These are phyloP conservation scores for Cystobasidiaceae sp. DNA, from an alignment of 1,284 basidiomycete genomes.

Conservation along the genomic window DNA sequence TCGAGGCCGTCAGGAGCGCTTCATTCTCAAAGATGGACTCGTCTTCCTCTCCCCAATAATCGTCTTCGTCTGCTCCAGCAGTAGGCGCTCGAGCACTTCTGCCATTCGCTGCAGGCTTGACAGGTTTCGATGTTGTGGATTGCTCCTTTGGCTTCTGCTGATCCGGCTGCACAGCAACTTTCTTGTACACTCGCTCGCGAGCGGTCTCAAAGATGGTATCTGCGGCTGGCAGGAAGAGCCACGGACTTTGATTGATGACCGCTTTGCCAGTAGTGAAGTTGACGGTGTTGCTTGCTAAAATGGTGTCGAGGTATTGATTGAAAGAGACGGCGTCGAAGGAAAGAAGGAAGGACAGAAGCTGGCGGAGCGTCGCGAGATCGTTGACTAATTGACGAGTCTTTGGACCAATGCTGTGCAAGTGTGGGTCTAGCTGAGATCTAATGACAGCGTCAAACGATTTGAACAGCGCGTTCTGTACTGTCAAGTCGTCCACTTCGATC, in stretches of 20 bases:
- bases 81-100: slow-evolving; percentile 44
- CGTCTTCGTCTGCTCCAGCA: slow-evolving; percentile 36
- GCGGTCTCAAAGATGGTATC: slow-evolving; percentile 81
- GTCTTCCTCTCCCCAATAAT: slow-evolving; percentile 41
- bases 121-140: slow-evolving; percentile 36
- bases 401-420: slow-evolving; percentile 94
- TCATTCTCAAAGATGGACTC: slow-evolving; percentile 21
- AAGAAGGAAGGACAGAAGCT: slow-evolving; percentile 80
- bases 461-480: slow-evolving; percentile 90
- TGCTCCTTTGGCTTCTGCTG: slow-evolving; percentile 24
- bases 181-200: slow-evolving; percentile 67
- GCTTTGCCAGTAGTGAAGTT: slow-evolving; percentile 35
- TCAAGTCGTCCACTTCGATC: slow-evolving; percentile 91
- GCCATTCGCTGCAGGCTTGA: not conserved
- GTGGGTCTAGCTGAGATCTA: slow-evolving; percentile 78
- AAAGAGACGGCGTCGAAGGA: slow-evolving; percentile 89
- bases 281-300: slow-evolving; percentile 66
- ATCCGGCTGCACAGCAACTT: slow-evolving; percentile 49
- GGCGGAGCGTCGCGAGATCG: slow-evolving; percentile 79
- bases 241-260: slow-evolving; percentile 63
- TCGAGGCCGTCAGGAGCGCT: slow-evolving; percentile 6
- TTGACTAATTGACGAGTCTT: slow-evolving; percentile 86
- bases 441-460: slow-evolving; percentile 87
- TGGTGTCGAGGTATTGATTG: slow-evolving; percentile 83
- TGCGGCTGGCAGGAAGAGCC: slow-evolving; percentile 86